These are phyloP conservation scores for Sarocladiaceae sp. DNA, from an alignment of 2,329 filamentous ascomycete genomes.

Conservation along the genomic window DNA sequence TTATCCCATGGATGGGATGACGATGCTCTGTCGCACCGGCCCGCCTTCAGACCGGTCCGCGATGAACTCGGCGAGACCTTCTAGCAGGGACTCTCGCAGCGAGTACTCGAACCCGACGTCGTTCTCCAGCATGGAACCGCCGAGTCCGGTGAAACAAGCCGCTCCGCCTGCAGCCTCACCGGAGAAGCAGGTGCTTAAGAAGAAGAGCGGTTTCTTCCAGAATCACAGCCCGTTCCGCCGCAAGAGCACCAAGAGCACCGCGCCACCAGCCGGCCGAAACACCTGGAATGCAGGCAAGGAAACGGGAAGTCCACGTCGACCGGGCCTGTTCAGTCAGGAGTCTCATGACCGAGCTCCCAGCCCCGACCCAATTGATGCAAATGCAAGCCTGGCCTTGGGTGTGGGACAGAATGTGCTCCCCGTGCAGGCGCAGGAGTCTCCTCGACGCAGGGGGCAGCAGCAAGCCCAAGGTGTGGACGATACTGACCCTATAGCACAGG, in stretches of 20 bases:
- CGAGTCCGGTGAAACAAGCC: slow-evolving; percentile 65
- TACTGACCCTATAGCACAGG: slow-evolving; percentile 82
- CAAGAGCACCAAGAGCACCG: slow-evolving; percentile 74
- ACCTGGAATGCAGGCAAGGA: slow-evolving; percentile 48
- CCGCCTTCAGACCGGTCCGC: slow-evolving; percentile 49
- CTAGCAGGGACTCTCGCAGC: slow-evolving; percentile 82
- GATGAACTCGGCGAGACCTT: slow-evolving; percentile 60
- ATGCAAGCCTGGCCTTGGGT: slow-evolving; percentile 87
- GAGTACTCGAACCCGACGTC: slow-evolving; percentile 88
- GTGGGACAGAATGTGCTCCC: slow-evolving; percentile 95
- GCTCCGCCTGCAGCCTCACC: slow-evolving; percentile 22
- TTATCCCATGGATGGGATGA: slow-evolving; percentile 94
- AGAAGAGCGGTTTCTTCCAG: slow-evolving; percentile 84
- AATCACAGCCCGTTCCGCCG: slow-evolving; percentile 87
- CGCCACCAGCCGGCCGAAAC: slow-evolving; percentile 40
- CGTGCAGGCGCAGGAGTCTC: slow-evolving; percentile 71
- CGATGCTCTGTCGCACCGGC: slow-evolving; percentile 83
- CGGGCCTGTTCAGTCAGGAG: slow-evolving; percentile 30
- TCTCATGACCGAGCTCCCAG: slow-evolving; percentile 47
- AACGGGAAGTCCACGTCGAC: slow-evolving; percentile 27
- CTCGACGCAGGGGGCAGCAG: slow-evolving; percentile 23
- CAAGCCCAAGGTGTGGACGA: slow-evolving; percentile 48
- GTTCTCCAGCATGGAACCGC: slow-evolving; percentile 76
- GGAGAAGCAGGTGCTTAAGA: slow-evolving; percentile 62
- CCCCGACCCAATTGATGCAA: slow-evolving; percentile 82